phyloP scores from a whole-genome alignment of 78 protist species.

The Pigoraptor vietnamica region DNA sequence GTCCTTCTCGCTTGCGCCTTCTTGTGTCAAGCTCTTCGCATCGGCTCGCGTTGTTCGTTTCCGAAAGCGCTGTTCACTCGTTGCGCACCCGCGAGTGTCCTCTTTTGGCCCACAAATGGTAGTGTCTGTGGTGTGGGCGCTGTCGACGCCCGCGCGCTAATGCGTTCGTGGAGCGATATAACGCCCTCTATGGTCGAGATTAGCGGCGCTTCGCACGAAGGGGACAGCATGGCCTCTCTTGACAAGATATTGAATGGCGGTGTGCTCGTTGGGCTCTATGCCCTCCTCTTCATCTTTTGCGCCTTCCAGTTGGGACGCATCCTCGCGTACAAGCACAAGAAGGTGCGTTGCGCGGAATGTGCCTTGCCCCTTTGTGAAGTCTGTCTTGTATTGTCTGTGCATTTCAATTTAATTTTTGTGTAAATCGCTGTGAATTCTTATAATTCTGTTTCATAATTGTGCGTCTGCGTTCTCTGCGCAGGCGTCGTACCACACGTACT shows the following conservation, averaged over 20 bases:
- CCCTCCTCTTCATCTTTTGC: neutral
- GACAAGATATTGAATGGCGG: neutral
- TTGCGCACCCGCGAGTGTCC: too few species aligned
- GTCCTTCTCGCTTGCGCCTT: too few species aligned
- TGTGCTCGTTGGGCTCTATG: neutral
- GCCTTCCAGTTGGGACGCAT: neutral
- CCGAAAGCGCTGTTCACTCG: too few species aligned
- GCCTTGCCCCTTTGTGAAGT: too few species aligned
- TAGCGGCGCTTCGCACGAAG: neutral
- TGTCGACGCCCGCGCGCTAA: too few species aligned
- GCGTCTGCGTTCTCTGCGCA: neutral
- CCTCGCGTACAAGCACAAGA: neutral
- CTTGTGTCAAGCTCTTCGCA: too few species aligned
- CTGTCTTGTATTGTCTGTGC: neutral
- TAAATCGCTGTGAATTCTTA: too few species aligned
- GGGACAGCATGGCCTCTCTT: neutral
- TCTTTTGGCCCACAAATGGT: neutral
- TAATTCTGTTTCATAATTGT: too few species aligned
- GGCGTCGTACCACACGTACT: conserved; percentile 20
- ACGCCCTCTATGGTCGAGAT: neutral
- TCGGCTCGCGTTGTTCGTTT: too few species aligned
- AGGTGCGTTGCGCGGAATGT: neutral
- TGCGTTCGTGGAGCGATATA: neutral
- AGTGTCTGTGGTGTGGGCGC: too few species aligned
- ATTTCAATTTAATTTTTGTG: too few species aligned